phyloP scores from a whole-genome alignment of 257 asterid species.

The Ballota nigra region DNA sequence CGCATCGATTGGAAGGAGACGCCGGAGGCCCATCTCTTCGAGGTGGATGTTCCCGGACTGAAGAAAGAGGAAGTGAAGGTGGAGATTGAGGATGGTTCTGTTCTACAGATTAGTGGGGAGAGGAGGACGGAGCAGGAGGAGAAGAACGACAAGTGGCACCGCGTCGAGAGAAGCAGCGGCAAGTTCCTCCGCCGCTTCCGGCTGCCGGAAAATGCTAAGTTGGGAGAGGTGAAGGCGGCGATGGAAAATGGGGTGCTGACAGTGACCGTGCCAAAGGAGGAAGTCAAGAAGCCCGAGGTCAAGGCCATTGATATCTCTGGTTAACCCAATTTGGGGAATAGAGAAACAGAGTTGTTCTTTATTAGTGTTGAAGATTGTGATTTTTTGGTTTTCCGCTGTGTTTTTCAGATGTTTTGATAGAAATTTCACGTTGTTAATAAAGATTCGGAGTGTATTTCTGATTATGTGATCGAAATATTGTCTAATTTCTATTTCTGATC shows the following conservation, averaged over 20 bases:
- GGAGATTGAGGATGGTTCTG: not conserved
- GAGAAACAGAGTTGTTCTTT: no score
- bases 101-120: slow-evolving; percentile 31
- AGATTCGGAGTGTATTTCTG: no score
- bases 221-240: slow-evolving; percentile 26
- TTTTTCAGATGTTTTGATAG: no score
- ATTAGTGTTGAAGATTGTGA: no score
- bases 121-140: slow-evolving; percentile 36
- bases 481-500: no score
- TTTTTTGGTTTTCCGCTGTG: no score
- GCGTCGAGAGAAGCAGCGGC: slow-evolving; percentile 26
- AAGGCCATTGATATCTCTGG: slow-evolving; percentile 29
- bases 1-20: slow-evolving; percentile 32
- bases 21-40: slow-evolving; percentile 13
- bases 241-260: slow-evolving; percentile 40
- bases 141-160: slow-evolving; percentile 39
- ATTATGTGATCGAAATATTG: no score
- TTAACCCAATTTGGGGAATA: not conserved
- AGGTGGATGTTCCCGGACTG: slow-evolving; percentile 6
- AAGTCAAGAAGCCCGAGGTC: slow-evolving; percentile 21
- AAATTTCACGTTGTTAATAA: no score
- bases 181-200: slow-evolving; percentile 10
- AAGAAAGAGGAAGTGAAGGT: not conserved
- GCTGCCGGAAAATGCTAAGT: slow-evolving; percentile 31
- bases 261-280: slow-evolving; percentile 25